Conservation (phyloP, 805 yeast species). For the Henningerozyma blattae region DNA sequence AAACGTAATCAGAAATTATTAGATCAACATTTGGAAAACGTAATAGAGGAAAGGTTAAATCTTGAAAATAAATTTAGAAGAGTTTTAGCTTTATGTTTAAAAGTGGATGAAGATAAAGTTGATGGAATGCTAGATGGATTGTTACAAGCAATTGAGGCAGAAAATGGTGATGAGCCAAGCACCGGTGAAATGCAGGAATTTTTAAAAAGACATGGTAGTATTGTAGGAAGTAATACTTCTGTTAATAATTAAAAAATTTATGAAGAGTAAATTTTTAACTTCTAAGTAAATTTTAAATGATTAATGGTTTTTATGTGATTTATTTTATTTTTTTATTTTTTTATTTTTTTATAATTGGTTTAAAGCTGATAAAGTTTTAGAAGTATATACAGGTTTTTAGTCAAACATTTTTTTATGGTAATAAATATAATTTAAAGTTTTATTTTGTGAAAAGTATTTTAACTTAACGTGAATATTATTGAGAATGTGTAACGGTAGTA, state of each 20-base stretch:
- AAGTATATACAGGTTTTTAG: no score
- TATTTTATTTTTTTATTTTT: no score
- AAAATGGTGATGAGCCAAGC: not conserved
- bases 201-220: not conserved
- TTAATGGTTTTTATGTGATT: not conserved
- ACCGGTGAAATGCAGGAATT: not conserved
- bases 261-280: no score
- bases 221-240: no score
- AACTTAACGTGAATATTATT: no score
- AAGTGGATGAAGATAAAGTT: constrained; percentile 70
- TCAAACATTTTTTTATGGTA: no score
- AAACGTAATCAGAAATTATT: constrained; percentile 52
- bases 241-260: no score
- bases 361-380: not conserved
- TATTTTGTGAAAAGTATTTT: no score
- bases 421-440: no score
- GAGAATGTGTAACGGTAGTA: no score
- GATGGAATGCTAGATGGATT: constrained; percentile 74
- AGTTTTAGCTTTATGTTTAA: constrained; percentile 83
- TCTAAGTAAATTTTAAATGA: no score
- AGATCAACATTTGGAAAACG: constrained; percentile 36
- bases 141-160: constrained; percentile 55
- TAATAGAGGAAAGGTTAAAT: constrained; percentile 42
- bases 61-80: constrained; percentile 71
- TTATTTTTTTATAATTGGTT: not conserved